phyloP scores from a whole-genome alignment of 345 rosid species.

The Hevea brasiliensis region DNA sequence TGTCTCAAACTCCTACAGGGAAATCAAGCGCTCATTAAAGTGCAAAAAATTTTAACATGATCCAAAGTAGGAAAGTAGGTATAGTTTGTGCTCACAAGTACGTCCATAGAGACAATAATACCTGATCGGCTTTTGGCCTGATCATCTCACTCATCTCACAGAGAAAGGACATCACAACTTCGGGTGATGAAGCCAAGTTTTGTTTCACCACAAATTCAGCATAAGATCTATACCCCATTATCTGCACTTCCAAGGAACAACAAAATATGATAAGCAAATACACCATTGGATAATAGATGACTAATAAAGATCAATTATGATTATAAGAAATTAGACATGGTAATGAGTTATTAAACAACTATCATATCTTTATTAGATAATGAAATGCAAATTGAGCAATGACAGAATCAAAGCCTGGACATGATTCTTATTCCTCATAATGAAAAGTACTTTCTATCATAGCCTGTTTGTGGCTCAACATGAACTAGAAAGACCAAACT shows the following conservation, averaged over 20 bases:
- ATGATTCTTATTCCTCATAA: too few species aligned
- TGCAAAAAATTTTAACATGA: conserved; percentile 10
- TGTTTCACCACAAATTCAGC: conserved; percentile 68
- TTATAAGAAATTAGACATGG: not conserved
- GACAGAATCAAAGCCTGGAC: too few species aligned
- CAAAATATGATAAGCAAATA: not conserved
- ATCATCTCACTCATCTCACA: conserved; percentile 75
- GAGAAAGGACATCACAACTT: conserved; percentile 71
- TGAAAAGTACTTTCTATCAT: too few species aligned
- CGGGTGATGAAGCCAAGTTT: conserved; percentile 82
- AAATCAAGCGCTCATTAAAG: conserved; percentile 22
- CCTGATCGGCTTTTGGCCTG: conserved; percentile 79
- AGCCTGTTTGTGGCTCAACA: not conserved
- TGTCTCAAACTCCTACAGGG: conserved; percentile 59
- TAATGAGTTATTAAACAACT: not conserved
- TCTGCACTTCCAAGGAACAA: conserved; percentile 42
- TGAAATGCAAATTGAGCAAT: too few species aligned
- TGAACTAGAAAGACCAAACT: not conserved
- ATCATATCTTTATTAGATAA: too few species aligned
- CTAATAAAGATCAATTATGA: not conserved
- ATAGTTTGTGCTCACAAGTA: conserved; percentile 8
- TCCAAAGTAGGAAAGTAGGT: conserved; percentile 7
- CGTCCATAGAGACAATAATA: conserved; percentile 25
- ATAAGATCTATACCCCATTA: conserved; percentile 69
- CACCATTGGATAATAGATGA: not conserved